Evolutionary conservation across 2,329 filamentous ascomycete species (phyloP).

Genomic region (Calonectria naviculata): DNA sequence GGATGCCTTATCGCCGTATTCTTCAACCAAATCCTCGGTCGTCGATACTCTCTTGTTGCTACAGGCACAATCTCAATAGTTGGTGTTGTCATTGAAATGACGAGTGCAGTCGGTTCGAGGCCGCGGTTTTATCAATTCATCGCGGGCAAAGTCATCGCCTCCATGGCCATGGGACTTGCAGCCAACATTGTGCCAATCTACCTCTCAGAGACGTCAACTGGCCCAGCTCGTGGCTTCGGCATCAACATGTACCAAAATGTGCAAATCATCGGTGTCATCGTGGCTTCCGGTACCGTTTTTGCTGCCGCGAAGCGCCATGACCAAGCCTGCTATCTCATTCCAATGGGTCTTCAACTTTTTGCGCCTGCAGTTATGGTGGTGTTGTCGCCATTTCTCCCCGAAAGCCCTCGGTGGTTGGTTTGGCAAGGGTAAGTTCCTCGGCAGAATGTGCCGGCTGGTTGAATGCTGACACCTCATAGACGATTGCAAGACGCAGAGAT

Average conservation of each 20-base stretch:
- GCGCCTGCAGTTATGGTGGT: not conserved
- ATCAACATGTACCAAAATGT: not conserved
- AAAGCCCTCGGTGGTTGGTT: not conserved
- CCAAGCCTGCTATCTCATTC: not conserved
- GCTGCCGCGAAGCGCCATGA: not conserved
- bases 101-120: not conserved
- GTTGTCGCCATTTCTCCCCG: not conserved
- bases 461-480: not conserved
- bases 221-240: not conserved
- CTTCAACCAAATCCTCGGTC: not conserved
- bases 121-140: not conserved
- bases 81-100: not conserved
- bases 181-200: not conserved
- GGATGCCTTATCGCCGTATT: not conserved
- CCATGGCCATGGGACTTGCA: not conserved
- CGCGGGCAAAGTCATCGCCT: not conserved
- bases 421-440: not conserved
- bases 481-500: not conserved
- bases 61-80: not conserved
- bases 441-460: accelerated
- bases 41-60: not conserved
- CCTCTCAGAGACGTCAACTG: not conserved
- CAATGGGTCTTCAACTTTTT: not conserved
- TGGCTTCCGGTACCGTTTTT: not conserved
- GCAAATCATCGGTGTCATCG: not conserved